phyloP scores from a whole-genome alignment of 2,329 filamentous ascomycete species.

The Fusarium metavorans region DNA sequence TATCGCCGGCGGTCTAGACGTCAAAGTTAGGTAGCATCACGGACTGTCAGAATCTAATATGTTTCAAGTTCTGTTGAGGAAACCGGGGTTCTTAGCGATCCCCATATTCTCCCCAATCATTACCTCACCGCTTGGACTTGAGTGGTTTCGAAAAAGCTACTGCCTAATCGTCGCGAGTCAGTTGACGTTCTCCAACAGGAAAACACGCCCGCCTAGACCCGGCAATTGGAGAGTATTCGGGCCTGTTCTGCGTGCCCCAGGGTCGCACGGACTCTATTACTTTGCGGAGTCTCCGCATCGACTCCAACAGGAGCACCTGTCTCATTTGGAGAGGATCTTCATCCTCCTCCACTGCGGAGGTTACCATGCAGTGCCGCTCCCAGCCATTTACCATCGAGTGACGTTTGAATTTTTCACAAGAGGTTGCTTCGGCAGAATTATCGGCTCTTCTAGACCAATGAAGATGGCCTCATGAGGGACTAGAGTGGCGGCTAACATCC shows the following conservation, averaged over 20 bases:
- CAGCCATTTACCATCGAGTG: constrained; percentile 2
- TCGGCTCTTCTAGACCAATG: constrained; percentile 14
- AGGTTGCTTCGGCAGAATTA: not conserved
- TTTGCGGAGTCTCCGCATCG: constrained; percentile 39
- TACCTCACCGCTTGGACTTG: not conserved
- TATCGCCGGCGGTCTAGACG: not conserved
- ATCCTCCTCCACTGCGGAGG: constrained; percentile 5
- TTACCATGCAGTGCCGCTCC: constrained; percentile 11
- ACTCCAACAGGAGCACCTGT: constrained; percentile 25
- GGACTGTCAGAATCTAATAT: not conserved
- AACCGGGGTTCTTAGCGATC: not conserved
- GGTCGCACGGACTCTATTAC: constrained; percentile 14
- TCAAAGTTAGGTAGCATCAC: not conserved
- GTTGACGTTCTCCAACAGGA: not conserved
- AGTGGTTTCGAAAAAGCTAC: not conserved
- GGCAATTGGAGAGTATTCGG: not conserved
- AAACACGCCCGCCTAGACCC: not conserved
- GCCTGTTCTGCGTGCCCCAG: not conserved
- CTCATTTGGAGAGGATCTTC: not conserved
- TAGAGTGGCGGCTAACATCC: constrained; percentile 15
- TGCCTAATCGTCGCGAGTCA: not conserved
- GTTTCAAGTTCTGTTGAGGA: constrained; percentile 1
- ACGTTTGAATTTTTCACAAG: constrained; percentile 27
- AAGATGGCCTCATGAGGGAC: not conserved
- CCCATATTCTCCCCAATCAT: not conserved